phyloP scores from a whole-genome alignment of 371 early-diverging fungal species.

The Dichotomocladium elegans region DNA sequence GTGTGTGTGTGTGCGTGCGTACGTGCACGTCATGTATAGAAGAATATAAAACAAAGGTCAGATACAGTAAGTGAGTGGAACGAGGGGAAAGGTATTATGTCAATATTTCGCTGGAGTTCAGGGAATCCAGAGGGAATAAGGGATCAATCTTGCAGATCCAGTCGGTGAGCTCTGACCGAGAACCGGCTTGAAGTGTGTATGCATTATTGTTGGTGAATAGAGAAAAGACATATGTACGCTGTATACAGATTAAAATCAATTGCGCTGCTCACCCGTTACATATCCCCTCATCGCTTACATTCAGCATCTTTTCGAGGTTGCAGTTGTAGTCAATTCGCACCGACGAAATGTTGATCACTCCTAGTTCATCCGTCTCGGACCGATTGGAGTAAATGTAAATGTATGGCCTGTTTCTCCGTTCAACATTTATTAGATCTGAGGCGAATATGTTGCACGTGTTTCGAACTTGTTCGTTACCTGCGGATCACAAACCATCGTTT shows the following conservation, averaged over 20 bases:
- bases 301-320: constrained; percentile 62
- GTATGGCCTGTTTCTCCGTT: constrained; percentile 62
- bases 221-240: constrained; percentile 72
- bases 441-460: background rate
- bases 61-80: background rate
- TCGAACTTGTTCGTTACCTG: constrained; percentile 31
- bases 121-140: constrained; percentile 43
- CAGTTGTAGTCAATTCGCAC: constrained; percentile 69
- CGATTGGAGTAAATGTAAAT: constrained; percentile 71
- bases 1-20: background rate
- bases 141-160: constrained; percentile 79
- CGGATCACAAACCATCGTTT: constrained; percentile 83
- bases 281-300: constrained; percentile 39
- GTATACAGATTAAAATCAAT: constrained; percentile 7
- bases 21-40: background rate
- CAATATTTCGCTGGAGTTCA: constrained; percentile 7
- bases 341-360: constrained; percentile 70
- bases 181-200: constrained; percentile 71
- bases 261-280: background rate
- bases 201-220: constrained; percentile 78
- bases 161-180: constrained; percentile 62
- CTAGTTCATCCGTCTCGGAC: constrained; percentile 63
- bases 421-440: background rate
- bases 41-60: background rate
- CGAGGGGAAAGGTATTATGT: background rate